Conservation (phyloP, 2,329 filamentous ascomycete genomes). For the Cucurbitaria berberidis region DNA sequence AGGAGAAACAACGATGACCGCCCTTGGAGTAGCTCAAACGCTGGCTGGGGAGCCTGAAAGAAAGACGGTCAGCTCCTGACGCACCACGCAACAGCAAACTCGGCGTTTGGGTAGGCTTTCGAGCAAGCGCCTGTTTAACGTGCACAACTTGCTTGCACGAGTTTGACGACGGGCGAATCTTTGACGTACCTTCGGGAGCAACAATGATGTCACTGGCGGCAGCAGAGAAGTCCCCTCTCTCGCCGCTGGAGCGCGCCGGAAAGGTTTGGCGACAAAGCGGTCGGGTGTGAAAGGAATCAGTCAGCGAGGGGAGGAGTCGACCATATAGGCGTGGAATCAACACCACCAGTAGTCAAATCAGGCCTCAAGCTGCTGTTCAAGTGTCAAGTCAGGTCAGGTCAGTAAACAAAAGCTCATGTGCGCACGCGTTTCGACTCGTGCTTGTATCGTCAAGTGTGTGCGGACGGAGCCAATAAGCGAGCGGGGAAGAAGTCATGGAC, state of each 20-base stretch:
- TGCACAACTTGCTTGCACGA: neutral
- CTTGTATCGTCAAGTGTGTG: constrained; percentile 15
- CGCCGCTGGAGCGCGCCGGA: neutral
- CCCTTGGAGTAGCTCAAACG: constrained; percentile 2
- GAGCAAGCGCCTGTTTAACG: neutral
- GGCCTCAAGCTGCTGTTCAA: neutral
- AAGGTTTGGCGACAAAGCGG: neutral
- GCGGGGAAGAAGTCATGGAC: constrained; percentile 15
- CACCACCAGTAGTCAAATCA: neutral
- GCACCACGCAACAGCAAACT: neutral
- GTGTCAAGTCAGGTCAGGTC: neutral
- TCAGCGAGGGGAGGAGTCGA: neutral
- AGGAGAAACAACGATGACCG: constrained; percentile 3
- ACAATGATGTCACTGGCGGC: constrained; percentile 32
- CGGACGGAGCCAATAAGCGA: constrained; percentile 25
- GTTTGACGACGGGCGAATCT: constrained; percentile 11
- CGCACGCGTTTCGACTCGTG: constrained; percentile 31
- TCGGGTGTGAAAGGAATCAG: neutral
- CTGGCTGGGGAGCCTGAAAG: neutral
- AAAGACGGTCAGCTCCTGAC: neutral
- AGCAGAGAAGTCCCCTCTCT: neutral
- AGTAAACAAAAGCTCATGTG: constrained; percentile 17
- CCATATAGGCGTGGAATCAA: neutral
- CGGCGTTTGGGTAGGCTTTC: neutral
- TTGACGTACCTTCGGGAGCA: constrained; percentile 33